These are phyloP conservation scores for Sparassis latifolia DNA, from an alignment of 1,284 basidiomycete species.

Conservation along the genomic window DNA sequence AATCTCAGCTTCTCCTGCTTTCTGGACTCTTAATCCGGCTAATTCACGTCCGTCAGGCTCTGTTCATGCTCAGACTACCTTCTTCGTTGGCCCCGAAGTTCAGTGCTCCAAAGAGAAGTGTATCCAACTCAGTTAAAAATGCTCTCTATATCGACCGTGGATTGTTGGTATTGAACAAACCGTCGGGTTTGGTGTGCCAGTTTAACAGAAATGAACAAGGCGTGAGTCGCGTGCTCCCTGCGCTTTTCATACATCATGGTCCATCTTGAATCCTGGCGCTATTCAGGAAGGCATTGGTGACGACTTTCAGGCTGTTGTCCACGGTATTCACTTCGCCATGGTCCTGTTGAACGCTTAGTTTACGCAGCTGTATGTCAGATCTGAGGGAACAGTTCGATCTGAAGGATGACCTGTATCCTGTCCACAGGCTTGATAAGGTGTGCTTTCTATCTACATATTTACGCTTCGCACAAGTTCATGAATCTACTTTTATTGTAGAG, in stretches of 20 bases:
- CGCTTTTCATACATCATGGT: background rate
- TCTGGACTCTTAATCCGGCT: too few relatives aligned
- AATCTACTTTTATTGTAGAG: conserved; percentile 28
- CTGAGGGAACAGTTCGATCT: conserved; percentile 31
- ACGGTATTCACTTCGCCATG: background rate
- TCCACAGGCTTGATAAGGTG: conserved; percentile 71
- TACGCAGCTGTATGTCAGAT: conserved; percentile 22
- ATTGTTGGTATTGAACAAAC: conserved; percentile 57
- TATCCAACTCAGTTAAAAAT: background rate
- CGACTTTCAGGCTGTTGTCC: background rate
- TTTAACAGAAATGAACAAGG: conserved; percentile 5
- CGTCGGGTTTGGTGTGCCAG: conserved; percentile 53
- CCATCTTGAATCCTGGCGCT: background rate
- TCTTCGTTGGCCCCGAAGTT: background rate
- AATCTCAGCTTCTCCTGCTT: too few relatives aligned
- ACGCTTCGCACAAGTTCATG: background rate
- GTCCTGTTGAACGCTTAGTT: background rate
- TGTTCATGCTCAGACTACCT: too few relatives aligned
- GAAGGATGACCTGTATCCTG: conserved; percentile 33
- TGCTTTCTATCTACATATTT: conserved; percentile 2
- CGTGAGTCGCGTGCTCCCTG: background rate
- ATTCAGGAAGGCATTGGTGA: background rate
- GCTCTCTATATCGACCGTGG: conserved; percentile 46
- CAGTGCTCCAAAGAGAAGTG: background rate
- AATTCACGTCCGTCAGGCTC: too few relatives aligned